phyloP scores from a whole-genome alignment of 2,329 filamentous ascomycete genomes.

The Magnaporthales sp. region DNA sequence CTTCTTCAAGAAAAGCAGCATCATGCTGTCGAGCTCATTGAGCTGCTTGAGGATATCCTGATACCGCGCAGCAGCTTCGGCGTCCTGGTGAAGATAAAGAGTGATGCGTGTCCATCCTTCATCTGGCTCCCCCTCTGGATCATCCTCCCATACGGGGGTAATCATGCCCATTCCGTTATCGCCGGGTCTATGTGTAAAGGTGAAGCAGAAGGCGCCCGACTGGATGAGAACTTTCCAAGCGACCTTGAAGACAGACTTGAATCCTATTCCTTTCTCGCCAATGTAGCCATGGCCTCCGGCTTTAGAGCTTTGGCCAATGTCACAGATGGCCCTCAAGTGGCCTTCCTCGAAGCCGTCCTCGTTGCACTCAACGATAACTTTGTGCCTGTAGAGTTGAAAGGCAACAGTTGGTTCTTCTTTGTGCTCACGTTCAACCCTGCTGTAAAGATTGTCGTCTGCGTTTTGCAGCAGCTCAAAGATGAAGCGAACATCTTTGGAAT shows the following conservation, averaged over 20 bases:
- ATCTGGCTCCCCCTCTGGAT: slow-evolving; percentile 7
- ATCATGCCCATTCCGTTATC: slow-evolving; percentile 42
- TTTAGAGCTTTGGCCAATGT: slow-evolving; percentile 36
- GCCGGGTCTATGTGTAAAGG: slow-evolving; percentile 26
- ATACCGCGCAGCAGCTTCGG: slow-evolving; percentile 8
- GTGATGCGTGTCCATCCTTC: slow-evolving; percentile 25
- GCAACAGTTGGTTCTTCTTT: slow-evolving; percentile 10
- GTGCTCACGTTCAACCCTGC: too few relatives aligned
- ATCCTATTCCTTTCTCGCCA: slow-evolving; percentile 40
- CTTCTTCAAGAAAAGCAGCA: slow-evolving; percentile 33
- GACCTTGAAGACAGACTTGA: slow-evolving; percentile 39
- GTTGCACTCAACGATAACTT: slow-evolving; percentile 39
- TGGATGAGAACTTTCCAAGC: slow-evolving; percentile 33
- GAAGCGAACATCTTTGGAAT: slow-evolving; percentile 34
- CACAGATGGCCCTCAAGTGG: slow-evolving; percentile 37
- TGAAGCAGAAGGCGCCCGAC: slow-evolving; percentile 33
- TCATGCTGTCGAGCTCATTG: slow-evolving; percentile 14
- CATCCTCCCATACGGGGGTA: slow-evolving; percentile 28
- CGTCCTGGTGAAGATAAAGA: slow-evolving; percentile 21
- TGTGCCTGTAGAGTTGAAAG: slow-evolving; percentile 25
- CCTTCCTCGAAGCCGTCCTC: slow-evolving; percentile 34
- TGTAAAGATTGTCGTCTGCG: slow-evolving; percentile 36
- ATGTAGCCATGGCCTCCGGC: slow-evolving; percentile 15
- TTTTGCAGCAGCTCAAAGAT: slow-evolving; percentile 46
- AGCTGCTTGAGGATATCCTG: slow-evolving; percentile 5